Evolutionary conservation across 306 rosid genomes (phyloP).

Genomic region (Sphenostylis stenocarpa): DNA sequence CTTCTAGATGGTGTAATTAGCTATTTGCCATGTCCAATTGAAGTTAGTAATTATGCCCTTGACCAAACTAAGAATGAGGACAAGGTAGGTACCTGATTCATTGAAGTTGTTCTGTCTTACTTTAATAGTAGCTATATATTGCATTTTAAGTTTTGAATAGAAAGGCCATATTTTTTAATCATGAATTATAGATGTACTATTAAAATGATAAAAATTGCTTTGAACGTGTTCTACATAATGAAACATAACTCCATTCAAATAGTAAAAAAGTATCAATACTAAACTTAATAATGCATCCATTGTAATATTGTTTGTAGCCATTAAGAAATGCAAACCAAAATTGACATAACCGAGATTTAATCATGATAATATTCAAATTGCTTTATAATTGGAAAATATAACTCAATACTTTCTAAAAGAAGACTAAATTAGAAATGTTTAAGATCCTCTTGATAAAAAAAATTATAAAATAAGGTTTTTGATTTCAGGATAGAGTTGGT

Average conservation of each 20-base stretch:
- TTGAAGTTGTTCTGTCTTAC: conserved; percentile 19
- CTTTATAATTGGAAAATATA: neutral
- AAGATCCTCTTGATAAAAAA: neutral
- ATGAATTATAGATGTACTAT: conserved; percentile 3
- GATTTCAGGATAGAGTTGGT: conserved; percentile 15
- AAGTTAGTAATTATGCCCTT: conserved; percentile 87
- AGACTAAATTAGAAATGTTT: conserved; percentile 1
- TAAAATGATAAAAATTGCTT: conserved; percentile 19
- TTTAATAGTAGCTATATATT: conserved; percentile 21
- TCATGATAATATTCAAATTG: neutral
- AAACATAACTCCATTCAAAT: conserved; percentile 8
- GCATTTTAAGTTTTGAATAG: conserved; percentile 10
- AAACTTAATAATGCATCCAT: conserved; percentile 12
- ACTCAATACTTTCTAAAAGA: neutral
- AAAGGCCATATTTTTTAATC: neutral
- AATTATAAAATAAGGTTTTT: neutral
- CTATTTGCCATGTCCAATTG: conserved; percentile 94
- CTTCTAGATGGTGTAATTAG: conserved; percentile 85
- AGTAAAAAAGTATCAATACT: neutral
- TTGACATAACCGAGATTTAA: neutral
- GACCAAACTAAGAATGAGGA: conserved; percentile 89
- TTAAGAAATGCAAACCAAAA: neutral
- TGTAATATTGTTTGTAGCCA: neutral
- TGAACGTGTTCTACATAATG: neutral
- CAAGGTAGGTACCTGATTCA: conserved; percentile 75